These are phyloP conservation scores for Fragaria ananassa DNA, from an alignment of 306 rosid genomes.

Conservation along the genomic window DNA sequence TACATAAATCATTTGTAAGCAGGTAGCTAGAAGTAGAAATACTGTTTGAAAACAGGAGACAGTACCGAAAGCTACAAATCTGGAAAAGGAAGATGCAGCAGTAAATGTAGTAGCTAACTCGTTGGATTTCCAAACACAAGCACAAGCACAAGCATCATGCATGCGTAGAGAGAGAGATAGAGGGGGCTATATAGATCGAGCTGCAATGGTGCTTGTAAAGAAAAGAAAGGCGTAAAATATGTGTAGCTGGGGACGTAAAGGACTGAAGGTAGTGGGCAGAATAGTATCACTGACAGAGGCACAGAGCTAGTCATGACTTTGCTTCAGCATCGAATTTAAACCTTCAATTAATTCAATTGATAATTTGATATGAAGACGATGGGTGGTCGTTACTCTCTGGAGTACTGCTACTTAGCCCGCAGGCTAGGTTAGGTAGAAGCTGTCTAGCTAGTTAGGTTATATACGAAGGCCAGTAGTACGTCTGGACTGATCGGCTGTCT, in stretches of 20 bases:
- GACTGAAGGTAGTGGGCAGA: not conserved
- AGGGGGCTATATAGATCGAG: not conserved
- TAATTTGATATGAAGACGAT: not conserved
- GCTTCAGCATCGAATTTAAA: not conserved
- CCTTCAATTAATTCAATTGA: not conserved
- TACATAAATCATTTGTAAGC: not conserved
- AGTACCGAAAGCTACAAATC: constrained; percentile 1
- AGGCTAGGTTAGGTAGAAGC: not conserved
- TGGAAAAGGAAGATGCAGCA: constrained; percentile 7
- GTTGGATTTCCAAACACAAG: not conserved
- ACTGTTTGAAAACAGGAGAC: not conserved
- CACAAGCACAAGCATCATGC: not conserved
- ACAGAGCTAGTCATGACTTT: constrained; percentile 3
- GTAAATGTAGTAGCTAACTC: not conserved
- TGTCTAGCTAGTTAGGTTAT: not conserved
- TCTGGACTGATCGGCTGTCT: not conserved
- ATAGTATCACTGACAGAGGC: not conserved
- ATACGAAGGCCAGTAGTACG: not conserved
- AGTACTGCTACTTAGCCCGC: not conserved
- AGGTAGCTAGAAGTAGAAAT: not conserved
- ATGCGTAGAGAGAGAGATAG: not conserved
- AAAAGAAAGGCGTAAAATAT: not conserved
- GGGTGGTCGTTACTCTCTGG: not conserved
- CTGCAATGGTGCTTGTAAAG: not conserved
- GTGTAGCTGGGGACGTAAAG: not conserved